phyloP scores from a whole-genome alignment of 257 asterid genomes.

The Solanum gracilifrons region DNA sequence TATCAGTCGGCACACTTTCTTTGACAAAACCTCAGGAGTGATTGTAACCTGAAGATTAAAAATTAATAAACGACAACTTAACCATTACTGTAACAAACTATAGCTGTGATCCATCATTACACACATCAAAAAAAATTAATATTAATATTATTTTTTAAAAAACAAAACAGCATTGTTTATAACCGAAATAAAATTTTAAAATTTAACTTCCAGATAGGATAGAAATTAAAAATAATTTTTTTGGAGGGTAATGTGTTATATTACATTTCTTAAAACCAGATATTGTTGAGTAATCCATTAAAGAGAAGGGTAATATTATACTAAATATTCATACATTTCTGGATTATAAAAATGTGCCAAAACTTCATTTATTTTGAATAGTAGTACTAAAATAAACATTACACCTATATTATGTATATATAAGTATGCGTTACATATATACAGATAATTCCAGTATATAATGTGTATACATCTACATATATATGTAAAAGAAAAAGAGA shows the following conservation, averaged over 20 bases:
- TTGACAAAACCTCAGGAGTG: conserved; percentile 51
- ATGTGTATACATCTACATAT: not conserved
- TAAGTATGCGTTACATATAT: not conserved
- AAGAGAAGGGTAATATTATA: not conserved
- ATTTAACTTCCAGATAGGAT: not conserved
- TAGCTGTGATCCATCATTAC: not conserved
- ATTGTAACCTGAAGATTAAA: conserved; percentile 37
- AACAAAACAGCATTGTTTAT: not conserved
- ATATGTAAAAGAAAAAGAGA: not conserved
- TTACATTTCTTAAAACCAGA: not conserved
- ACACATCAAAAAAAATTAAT: not conserved
- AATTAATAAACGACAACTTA: not conserved
- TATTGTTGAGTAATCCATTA: not conserved
- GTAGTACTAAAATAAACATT: not conserved
- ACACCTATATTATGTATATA: not conserved
- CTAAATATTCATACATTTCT: not conserved
- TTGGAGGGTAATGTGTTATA: not conserved
- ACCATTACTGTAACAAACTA: not conserved
- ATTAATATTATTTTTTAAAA: not conserved
- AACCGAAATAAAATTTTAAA: not conserved
- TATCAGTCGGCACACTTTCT: conserved; percentile 38
- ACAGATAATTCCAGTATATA: not conserved
- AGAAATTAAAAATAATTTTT: not conserved
- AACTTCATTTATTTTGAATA: not conserved
- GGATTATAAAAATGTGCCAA: not conserved